phyloP scores from a whole-genome alignment of 805 yeast genomes.

The Cephaloascus fragrans region DNA sequence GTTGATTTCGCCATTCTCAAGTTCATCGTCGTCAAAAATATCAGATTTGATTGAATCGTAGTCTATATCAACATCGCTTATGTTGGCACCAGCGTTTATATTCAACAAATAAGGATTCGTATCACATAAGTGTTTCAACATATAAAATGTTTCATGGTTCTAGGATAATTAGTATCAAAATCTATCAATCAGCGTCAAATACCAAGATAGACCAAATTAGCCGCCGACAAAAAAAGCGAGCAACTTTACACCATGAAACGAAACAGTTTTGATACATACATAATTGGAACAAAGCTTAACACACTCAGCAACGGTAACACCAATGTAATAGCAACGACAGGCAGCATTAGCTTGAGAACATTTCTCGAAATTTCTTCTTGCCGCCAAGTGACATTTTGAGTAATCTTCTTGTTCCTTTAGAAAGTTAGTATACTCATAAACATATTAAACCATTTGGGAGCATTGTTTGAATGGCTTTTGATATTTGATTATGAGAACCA shows the following conservation, averaged over 20 bases:
- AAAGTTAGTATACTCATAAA: neutral
- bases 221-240: no score
- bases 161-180: neutral
- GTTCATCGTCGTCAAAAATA: neutral
- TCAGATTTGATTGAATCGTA: neutral
- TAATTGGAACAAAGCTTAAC: neutral
- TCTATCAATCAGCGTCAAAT: neutral
- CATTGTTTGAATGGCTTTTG: no score
- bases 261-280: no score
- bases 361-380: neutral
- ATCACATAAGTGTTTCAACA: neutral
- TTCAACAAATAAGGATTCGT: neutral
- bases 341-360: neutral
- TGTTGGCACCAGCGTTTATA: neutral
- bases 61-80: neutral
- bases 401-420: neutral
- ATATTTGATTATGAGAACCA: no score
- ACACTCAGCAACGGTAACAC: neutral
- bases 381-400: neutral
- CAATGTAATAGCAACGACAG: neutral
- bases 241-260: no score
- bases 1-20: neutral
- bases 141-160: neutral
- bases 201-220: no score
- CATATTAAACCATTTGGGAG: neutral